Percentiles rank a stretch among this genome's conserved stretches.
Evolutionary conservation across 202 grass and related monocot species (phyloP).

Genomic region (Eragrostis tef): DNA sequence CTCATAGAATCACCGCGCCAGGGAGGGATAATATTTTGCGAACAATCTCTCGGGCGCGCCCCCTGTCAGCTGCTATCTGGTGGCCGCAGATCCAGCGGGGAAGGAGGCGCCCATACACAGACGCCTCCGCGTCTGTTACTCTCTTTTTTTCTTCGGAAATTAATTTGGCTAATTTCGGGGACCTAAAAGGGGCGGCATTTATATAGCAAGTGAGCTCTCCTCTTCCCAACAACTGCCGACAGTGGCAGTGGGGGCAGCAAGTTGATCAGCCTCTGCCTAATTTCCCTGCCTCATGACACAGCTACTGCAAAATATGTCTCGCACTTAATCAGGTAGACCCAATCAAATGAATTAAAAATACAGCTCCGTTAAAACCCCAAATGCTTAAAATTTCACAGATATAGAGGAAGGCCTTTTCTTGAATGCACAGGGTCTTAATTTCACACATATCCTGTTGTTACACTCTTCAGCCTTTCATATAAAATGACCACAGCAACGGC

Average conservation of each 20-base stretch:
- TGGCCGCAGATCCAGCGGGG: constrained; percentile 50
- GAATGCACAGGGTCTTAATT: constrained; percentile 30
- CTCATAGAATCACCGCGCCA: constrained; percentile 40
- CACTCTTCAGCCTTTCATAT: constrained; percentile 6
- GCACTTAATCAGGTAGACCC: background rate
- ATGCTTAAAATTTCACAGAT: constrained; percentile 16
- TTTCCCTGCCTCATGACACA: background rate
- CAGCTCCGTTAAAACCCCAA: background rate
- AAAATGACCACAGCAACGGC: constrained; percentile 30
- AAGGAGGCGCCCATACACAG: constrained; percentile 44
- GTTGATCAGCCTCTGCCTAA: constrained; percentile 2
- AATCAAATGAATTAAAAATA: background rate
- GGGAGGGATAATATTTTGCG: constrained; percentile 6
- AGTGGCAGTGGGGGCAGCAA: constrained; percentile 43
- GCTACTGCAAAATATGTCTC: constrained; percentile 8
- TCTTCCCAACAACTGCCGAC: constrained; percentile 62
- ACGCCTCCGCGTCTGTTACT: constrained; percentile 34
- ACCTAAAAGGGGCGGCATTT: background rate
- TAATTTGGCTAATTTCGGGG: constrained; percentile 49
- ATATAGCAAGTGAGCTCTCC: constrained; percentile 44
- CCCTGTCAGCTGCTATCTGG: constrained; percentile 16
- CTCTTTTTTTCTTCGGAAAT: background rate
- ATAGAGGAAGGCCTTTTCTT: background rate
- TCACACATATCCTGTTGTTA: constrained; percentile 27
- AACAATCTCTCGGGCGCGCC: background rate